Evolutionary conservation across 2,329 filamentous ascomycete species (phyloP).

Genomic region (Verticillium isaacii): DNA sequence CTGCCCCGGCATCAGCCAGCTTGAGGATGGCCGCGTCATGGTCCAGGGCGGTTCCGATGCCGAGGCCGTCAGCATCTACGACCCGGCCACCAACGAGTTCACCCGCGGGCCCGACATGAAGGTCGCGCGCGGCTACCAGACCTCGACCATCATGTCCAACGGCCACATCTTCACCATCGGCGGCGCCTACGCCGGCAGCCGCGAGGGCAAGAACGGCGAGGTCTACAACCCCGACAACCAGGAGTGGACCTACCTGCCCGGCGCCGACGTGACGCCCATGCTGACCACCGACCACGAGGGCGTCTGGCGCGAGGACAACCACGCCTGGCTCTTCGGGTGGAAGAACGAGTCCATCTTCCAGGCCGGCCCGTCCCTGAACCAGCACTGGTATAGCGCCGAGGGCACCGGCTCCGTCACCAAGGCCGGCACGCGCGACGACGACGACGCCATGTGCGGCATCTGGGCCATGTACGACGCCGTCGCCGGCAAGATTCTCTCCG

Average conservation of each 20-base stretch:
- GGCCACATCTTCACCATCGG: conserved; percentile 55
- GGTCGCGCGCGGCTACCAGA: conserved; percentile 47
- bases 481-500: conserved; percentile 49
- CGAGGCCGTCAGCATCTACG: conserved; percentile 42
- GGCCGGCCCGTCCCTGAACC: conserved; percentile 46
- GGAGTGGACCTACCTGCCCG: conserved; percentile 39
- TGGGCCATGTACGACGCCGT: conserved; percentile 56
- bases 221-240: conserved; percentile 40
- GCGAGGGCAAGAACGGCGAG: conserved; percentile 51
- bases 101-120: conserved; percentile 34
- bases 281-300: conserved; percentile 45
- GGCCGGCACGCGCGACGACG: conserved; percentile 38
- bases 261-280: conserved; percentile 40
- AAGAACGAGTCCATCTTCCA: conserved; percentile 49
- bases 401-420: conserved; percentile 32
- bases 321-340: conserved; percentile 27
- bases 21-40: conserved; percentile 41
- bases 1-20: conserved; percentile 49
- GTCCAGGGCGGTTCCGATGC: conserved; percentile 50
- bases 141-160: conserved; percentile 42
- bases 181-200: conserved; percentile 44
- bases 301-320: conserved; percentile 38
- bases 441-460: conserved; percentile 49
- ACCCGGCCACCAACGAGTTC: conserved; percentile 33
- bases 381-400: conserved; percentile 52